Percentiles rank a stretch among this genome's conserved stretches.
These are phyloP conservation scores for Whalleya microplaca DNA, from an alignment of 2,329 filamentous ascomycete genomes.

Conservation along the genomic window DNA sequence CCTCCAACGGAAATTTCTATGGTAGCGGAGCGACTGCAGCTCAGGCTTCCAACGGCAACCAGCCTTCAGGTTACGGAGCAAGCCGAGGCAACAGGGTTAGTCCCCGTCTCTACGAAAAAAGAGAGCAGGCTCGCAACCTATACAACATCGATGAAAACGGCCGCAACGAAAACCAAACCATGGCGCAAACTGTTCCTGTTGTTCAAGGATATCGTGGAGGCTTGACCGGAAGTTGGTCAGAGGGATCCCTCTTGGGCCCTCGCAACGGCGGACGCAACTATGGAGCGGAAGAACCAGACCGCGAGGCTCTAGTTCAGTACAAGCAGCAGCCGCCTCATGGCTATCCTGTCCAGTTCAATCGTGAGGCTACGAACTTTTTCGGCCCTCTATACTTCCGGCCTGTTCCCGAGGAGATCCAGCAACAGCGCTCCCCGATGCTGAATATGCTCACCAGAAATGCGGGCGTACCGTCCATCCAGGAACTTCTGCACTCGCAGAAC, in stretches of 20 bases:
- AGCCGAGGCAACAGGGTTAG: background rate
- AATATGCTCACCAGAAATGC: conserved; percentile 41
- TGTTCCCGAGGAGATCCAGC: conserved; percentile 24
- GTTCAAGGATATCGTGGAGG: background rate
- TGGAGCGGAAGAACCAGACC: background rate
- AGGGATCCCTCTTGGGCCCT: background rate
- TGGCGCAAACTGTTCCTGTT: background rate
- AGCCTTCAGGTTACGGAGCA: too few species aligned
- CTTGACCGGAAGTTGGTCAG: background rate
- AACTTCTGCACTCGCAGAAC: conserved; percentile 43
- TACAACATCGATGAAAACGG: background rate
- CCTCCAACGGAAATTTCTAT: too few species aligned
- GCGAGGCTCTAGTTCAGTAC: background rate
- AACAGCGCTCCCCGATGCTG: conserved; percentile 43
- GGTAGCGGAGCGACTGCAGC: too few species aligned
- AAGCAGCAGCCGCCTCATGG: background rate
- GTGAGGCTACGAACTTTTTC: background rate
- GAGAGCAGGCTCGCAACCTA: background rate
- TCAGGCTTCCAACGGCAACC: too few species aligned
- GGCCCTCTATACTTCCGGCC: background rate
- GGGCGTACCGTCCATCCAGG: conserved; percentile 37
- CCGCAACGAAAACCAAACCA: background rate
- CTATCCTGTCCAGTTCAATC: background rate
- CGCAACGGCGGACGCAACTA: background rate
- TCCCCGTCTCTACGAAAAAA: background rate